Conservation (phyloP, 495 filamentous ascomycete genomes). For the Penicillium roqueforti region DNA sequence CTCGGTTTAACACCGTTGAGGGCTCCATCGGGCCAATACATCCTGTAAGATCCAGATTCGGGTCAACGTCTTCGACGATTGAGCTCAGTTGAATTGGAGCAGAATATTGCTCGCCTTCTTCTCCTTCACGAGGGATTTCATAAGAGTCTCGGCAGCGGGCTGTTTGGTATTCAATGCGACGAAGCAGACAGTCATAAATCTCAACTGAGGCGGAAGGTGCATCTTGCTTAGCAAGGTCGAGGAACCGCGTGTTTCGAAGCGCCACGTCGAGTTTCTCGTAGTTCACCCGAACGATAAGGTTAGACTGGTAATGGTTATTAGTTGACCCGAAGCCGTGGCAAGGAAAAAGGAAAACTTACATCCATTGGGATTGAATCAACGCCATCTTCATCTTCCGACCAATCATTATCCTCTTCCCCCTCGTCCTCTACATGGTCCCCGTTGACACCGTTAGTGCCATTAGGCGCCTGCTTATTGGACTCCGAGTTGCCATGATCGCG, state of each 20-base stretch:
- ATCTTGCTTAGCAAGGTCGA: slow-evolving; percentile 56
- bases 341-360: slow-evolving; percentile 19
- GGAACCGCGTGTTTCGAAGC: slow-evolving; percentile 73
- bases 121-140: slow-evolving; percentile 52
- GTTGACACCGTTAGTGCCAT: slow-evolving; percentile 28
- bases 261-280: slow-evolving; percentile 78
- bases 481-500: slow-evolving; percentile 15
- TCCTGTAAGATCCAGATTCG: slow-evolving; percentile 36
- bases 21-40: slow-evolving; percentile 36
- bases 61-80: slow-evolving; percentile 39
- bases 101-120: slow-evolving; percentile 44
- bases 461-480: slow-evolving; percentile 14
- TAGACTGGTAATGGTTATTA: slow-evolving; percentile 32
- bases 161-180: slow-evolving; percentile 62
- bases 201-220: slow-evolving; percentile 51
- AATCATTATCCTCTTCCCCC: slow-evolving; percentile 36
- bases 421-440: slow-evolving; percentile 24
- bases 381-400: slow-evolving; percentile 38
- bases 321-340: neutral
- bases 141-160: slow-evolving; percentile 59
- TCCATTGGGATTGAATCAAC: slow-evolving; percentile 41
- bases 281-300: slow-evolving; percentile 74
- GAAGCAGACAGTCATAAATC: slow-evolving; percentile 71
- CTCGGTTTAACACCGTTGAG: slow-evolving; percentile 20
- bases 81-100: slow-evolving; percentile 33